Evolutionary conservation across 371 early-diverging fungal species (phyloP), one percentile per base, ranked within the genome.

Genomic region (Rhizopus arrhizus): DNA sequence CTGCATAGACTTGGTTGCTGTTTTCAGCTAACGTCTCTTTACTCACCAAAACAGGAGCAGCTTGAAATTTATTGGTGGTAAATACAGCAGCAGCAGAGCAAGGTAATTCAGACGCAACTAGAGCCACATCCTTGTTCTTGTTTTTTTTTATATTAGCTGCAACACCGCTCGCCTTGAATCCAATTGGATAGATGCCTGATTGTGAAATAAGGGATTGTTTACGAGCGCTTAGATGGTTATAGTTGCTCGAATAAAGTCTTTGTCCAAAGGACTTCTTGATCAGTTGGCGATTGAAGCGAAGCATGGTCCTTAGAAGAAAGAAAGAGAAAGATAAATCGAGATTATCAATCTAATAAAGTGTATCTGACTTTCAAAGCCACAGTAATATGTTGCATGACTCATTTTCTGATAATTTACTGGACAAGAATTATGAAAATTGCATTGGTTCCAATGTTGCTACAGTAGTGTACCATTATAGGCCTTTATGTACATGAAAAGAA

Each of bases 1-100:
- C 81, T 0, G 86, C 89, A 32, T 80, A 81, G 22, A 93, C 77
- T 9, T 71, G 72, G 49, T 72, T 75, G 3, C 63, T 66, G 40
- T 77, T 80, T 34, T 76, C 67, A 29, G 80, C 65, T n/a, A 94
- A 65, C 6, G 93, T 75, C 12, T 74, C 79, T 9, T 82, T 77
- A 48, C 89, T 89, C 16, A 92, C 84, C 42, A 88, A 72, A 4
- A 97, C 96, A 0, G 98, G 95, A 0, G 98, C 96, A 0, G 98
- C 96, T 51, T 89, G 83, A 68, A 97, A 95, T 56, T 83, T 85
- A 65, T 97, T 97, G 59, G 85, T 89, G 1, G 98, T 97, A 64
- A 96, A 96, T 5, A 95, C 95, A 0, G 94, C 96, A 3, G 95
- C 88, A 4, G 89, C 93, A 6, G 88, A 84, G 55, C 92, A 90